These are phyloP conservation scores for Salix suchowensis DNA, from an alignment of 345 rosid species.

Conservation along the genomic window DNA sequence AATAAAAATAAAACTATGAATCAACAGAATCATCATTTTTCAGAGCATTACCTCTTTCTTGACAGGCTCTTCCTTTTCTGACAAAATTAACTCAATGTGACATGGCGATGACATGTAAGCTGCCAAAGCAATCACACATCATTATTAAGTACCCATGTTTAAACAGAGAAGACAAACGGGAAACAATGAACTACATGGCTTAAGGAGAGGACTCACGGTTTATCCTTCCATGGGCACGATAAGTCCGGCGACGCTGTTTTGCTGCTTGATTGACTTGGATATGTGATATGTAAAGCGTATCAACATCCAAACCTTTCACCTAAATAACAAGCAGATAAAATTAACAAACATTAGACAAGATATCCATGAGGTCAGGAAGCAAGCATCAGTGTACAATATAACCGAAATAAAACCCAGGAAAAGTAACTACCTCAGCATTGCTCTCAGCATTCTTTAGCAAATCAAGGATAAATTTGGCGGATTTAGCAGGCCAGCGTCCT, in stretches of 20 bases:
- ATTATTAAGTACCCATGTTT: background rate
- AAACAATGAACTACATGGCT: background rate
- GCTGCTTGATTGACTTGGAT: slow-evolving; percentile 78
- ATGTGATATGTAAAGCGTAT: slow-evolving; percentile 59
- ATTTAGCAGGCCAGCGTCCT: slow-evolving; percentile 68
- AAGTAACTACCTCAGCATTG: slow-evolving; percentile 56
- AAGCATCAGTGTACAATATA: background rate
- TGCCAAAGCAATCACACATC: slow-evolving; percentile 21
- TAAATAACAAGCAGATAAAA: background rate
- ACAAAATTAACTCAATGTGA: slow-evolving; percentile 59
- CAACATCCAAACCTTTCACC: slow-evolving; percentile 80
- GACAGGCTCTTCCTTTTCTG: slow-evolving; percentile 68
- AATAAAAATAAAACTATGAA: background rate
- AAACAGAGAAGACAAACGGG: background rate
- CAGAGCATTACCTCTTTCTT: slow-evolving; percentile 49
- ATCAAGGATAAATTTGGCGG: slow-evolving; percentile 51
- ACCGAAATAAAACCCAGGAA: background rate
- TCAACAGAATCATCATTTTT: background rate
- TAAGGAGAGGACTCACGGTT: slow-evolving; percentile 44
- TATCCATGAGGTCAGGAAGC: background rate
- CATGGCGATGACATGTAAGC: slow-evolving; percentile 81
- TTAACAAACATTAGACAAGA: background rate
- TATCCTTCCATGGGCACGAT: slow-evolving; percentile 76
- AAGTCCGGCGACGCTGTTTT: slow-evolving; percentile 70
- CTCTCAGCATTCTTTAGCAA: slow-evolving; percentile 68